Evolutionary conservation across 2,329 filamentous ascomycete species (phyloP).

Genomic region (Penicillium sp.): DNA sequence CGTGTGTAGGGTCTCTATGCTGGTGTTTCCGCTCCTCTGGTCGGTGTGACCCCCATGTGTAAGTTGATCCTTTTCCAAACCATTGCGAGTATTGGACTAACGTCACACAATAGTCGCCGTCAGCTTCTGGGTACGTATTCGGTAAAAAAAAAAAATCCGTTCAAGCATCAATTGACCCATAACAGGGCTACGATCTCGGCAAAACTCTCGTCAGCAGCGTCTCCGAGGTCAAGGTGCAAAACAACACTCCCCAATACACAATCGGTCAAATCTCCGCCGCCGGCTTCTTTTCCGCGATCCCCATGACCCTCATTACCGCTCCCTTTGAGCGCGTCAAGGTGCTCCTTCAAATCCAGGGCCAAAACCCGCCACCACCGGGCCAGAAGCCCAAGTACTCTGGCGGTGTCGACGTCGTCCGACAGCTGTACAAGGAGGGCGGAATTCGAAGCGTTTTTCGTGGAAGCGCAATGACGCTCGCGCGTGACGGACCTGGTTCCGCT

Average conservation of each 20-base stretch:
- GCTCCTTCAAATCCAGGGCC: conserved; percentile 74
- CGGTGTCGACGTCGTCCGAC: conserved; percentile 85
- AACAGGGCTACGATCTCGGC: conserved; percentile 91
- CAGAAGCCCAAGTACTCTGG: conserved; percentile 92
- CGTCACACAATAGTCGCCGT: conserved; percentile 59
- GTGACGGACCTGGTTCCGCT: conserved; percentile 89
- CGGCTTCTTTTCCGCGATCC: conserved; percentile 96
- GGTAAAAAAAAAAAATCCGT: not conserved
- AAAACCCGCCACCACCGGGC: conserved; percentile 50
- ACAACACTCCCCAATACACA: conserved; percentile 68
- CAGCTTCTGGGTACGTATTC: conserved; percentile 63
- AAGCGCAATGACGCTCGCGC: conserved; percentile 84
- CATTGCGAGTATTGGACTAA: conserved; percentile 5
- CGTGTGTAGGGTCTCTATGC: conserved; percentile 77
- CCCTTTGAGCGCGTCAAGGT: conserved; percentile 99
- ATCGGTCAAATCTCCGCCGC: conserved; percentile 89
- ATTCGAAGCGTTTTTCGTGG: conserved; percentile 92
- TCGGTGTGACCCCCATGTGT: conserved; percentile 99
- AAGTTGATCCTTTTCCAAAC: conserved; percentile 50
- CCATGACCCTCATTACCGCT: conserved; percentile 97
- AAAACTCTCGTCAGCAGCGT: conserved; percentile 80
- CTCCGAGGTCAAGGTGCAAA: conserved; percentile 65
- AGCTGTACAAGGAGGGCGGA: conserved; percentile 90
- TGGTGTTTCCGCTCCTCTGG: conserved; percentile 92
- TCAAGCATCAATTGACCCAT: conserved; percentile 41